These are phyloP conservation scores for rapeseed (Brassica napus) DNA, from an alignment of 345 rosid genomes.

Conservation along the genomic window Da-Ae NC_063446.1:3992001-3992500, in stretches of 20 bases:
- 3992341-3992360: not conserved
- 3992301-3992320: not conserved
- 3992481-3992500: slow-evolving; percentile 38
- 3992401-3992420: slow-evolving; percentile 18
- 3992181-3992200: slow-evolving; percentile 17
- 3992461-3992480: slow-evolving; percentile 11
- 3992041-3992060: slow-evolving; percentile 24
- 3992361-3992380: slow-evolving; percentile 22
- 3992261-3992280: slow-evolving; percentile 30
- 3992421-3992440: slow-evolving; percentile 22
- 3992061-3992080: slow-evolving; percentile 2
- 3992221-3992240: slow-evolving; percentile 15
- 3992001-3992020: slow-evolving; percentile 23
- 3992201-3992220: slow-evolving; percentile 14
- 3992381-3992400: slow-evolving; percentile 20
- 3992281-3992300: slow-evolving; percentile 32
- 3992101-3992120: slow-evolving; percentile 10
- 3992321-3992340: not conserved
- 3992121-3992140: not conserved
- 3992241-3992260: slow-evolving; percentile 9
- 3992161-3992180: slow-evolving; percentile 25
- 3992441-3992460: slow-evolving; percentile 26
- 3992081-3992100: not conserved
- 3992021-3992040: slow-evolving; percentile 25
- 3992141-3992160: slow-evolving; percentile 18